Percentiles rank a stretch among this genome's conserved stretches.
Evolutionary conservation across 768 basidiomycete species (phyloP).

Genomic region (Trametes gibbosa): DNA sequence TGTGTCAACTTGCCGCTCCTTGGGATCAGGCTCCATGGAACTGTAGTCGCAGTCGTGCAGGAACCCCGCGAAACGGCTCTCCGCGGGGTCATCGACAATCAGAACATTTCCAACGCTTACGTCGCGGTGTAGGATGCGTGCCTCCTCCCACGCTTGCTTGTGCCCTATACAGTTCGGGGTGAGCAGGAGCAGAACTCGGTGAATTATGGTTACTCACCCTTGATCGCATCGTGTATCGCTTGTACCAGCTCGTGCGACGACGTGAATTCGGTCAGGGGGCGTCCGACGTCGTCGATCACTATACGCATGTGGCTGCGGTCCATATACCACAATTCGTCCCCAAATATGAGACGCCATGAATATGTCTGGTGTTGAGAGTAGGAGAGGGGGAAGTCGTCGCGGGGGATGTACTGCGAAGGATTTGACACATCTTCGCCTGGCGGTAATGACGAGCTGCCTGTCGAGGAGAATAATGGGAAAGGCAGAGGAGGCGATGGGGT

Average conservation of each 20-base stretch:
- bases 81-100: neutral
- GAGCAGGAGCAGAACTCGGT: neutral
- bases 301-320: constrained; percentile 16
- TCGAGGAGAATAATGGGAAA: neutral
- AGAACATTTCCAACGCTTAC: constrained; percentile 19
- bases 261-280: neutral
- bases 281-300: constrained; percentile 5
- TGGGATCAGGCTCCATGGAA: neutral
- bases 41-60: constrained; percentile 19
- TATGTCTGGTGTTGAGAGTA: constrained; percentile 11
- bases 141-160: constrained; percentile 2
- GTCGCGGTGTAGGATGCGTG: constrained; percentile 14
- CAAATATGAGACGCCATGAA: neutral
- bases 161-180: neutral
- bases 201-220: neutral
- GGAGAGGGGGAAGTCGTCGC: neutral
- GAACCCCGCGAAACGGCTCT: constrained; percentile 3
- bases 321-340: neutral
- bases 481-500: neutral
- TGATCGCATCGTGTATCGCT: constrained; percentile 2
- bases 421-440: neutral
- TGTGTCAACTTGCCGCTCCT: no score
- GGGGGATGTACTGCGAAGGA: neutral
- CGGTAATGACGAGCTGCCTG: neutral
- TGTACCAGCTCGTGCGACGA: neutral